Conservation (phyloP, 768 basidiomycete species). For the Candolleomyces eurysporus region DNA sequence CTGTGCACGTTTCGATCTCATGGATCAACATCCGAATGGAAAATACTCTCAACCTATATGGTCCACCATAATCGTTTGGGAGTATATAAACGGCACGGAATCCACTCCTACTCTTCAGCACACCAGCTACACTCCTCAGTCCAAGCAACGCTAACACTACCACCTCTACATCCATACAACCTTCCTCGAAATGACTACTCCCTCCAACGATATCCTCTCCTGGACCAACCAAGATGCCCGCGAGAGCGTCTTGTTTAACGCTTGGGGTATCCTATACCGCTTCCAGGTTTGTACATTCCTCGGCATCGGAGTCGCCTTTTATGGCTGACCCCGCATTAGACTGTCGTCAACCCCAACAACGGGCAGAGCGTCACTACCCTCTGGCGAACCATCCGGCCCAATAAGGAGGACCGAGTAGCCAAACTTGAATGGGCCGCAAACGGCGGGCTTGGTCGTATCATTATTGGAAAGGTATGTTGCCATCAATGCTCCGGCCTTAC, state of each 20-base stretch:
- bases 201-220: constrained; percentile 69
- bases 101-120: constrained; percentile 29
- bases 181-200: constrained; percentile 42
- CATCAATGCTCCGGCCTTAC: constrained; percentile 13
- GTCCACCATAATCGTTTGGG: constrained; percentile 26
- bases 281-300: constrained; percentile 56
- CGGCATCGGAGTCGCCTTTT: constrained; percentile 1
- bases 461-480: constrained; percentile 73
- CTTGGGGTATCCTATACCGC: constrained; percentile 78
- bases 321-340: constrained; percentile 42
- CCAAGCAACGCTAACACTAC: constrained; percentile 9
- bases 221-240: constrained; percentile 89
- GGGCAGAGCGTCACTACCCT: constrained; percentile 76
- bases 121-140: constrained; percentile 16
- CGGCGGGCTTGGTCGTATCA: constrained; percentile 79
- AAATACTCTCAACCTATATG: constrained; percentile 40
- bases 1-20: constrained; percentile 76
- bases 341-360: constrained; percentile 55
- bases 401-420: constrained; percentile 85
- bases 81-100: constrained; percentile 56
- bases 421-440: constrained; percentile 85
- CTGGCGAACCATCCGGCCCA: constrained; percentile 77
- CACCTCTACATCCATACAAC: constrained; percentile 14
- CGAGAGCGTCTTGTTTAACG: constrained; percentile 79
- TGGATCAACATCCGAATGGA: constrained; percentile 52